Conservation (phyloP, 345 rosid genomes). For the Heritiera fomes region DNA sequence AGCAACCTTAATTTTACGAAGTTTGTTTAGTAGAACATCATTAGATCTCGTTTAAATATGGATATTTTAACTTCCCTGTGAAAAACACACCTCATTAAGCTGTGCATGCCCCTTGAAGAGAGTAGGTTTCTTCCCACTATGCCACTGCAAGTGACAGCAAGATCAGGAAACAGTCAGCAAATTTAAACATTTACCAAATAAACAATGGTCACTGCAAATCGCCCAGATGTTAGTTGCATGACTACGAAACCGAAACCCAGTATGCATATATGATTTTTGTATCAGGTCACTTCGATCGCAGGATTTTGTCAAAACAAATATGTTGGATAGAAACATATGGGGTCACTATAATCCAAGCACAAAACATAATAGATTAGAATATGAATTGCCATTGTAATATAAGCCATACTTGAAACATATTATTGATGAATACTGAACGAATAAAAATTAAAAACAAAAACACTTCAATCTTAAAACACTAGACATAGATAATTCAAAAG, state of each 20-base stretch:
- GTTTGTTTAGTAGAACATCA: neutral
- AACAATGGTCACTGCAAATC: neutral
- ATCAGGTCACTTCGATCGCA: neutral
- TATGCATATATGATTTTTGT: neutral
- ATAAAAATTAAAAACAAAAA: neutral
- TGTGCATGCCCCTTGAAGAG: conserved; percentile 47
- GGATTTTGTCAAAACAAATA: neutral
- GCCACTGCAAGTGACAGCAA: conserved; percentile 38
- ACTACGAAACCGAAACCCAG: neutral
- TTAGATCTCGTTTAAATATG: neutral
- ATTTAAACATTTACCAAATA: neutral
- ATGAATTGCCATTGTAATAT: neutral
- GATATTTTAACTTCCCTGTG: neutral
- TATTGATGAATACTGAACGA: neutral
- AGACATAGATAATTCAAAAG: neutral
- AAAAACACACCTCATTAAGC: conserved; percentile 58
- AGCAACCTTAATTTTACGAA: conserved; percentile 42
- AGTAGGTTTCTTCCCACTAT: conserved; percentile 43
- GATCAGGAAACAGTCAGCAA: neutral
- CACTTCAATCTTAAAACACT: neutral
- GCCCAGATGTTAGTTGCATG: neutral
- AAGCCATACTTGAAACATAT: neutral
- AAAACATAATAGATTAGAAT: neutral
- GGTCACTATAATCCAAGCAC: neutral
- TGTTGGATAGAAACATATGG: neutral